Evolutionary conservation across 352 stramenopile species (phyloP).

Genomic region (Phytophthora podocarpi): DNA sequence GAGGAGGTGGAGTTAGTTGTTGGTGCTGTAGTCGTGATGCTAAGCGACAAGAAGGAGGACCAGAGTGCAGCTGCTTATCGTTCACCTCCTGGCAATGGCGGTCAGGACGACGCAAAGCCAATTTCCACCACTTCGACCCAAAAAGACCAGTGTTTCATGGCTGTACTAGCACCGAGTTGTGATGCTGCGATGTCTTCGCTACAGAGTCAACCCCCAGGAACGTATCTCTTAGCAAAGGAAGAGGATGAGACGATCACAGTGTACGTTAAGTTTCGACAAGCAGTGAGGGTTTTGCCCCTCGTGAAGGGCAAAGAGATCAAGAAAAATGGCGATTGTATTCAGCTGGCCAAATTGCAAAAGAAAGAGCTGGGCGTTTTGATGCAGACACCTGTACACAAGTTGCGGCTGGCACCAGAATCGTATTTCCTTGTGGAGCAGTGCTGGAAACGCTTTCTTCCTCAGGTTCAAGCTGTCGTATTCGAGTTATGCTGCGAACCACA

Average conservation of each 20-base stretch:
- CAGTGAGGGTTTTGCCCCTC: slow-evolving; percentile 45
- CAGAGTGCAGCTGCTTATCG: slow-evolving; percentile 14
- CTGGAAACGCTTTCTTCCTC: slow-evolving; percentile 61
- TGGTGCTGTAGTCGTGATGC: slow-evolving; percentile 24
- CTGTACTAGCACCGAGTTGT: slow-evolving; percentile 48
- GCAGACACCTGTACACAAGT: slow-evolving; percentile 49
- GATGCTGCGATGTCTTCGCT: slow-evolving; percentile 49
- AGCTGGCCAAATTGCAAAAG: slow-evolving; percentile 38
- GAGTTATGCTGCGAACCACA: slow-evolving; percentile 59
- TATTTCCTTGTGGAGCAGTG: slow-evolving; percentile 55
- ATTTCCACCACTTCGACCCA: slow-evolving; percentile 3
- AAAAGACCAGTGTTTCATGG: slow-evolving; percentile 44
- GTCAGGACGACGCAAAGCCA: slow-evolving; percentile 7
- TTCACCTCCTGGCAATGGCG: neutral
- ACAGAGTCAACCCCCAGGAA: slow-evolving; percentile 45
- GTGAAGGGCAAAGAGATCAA: slow-evolving; percentile 58
- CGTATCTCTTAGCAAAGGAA: slow-evolving; percentile 54
- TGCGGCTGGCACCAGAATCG: slow-evolving; percentile 32
- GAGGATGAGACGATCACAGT: slow-evolving; percentile 45
- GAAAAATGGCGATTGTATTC: slow-evolving; percentile 39
- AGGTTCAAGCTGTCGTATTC: slow-evolving; percentile 63
- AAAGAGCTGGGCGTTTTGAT: slow-evolving; percentile 23
- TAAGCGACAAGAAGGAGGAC: slow-evolving; percentile 9
- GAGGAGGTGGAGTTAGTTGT: slow-evolving; percentile 22
- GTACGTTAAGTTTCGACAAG: slow-evolving; percentile 64